phyloP scores from a whole-genome alignment of 164 flowering plant species.

The Vitis amurensis region DNA sequence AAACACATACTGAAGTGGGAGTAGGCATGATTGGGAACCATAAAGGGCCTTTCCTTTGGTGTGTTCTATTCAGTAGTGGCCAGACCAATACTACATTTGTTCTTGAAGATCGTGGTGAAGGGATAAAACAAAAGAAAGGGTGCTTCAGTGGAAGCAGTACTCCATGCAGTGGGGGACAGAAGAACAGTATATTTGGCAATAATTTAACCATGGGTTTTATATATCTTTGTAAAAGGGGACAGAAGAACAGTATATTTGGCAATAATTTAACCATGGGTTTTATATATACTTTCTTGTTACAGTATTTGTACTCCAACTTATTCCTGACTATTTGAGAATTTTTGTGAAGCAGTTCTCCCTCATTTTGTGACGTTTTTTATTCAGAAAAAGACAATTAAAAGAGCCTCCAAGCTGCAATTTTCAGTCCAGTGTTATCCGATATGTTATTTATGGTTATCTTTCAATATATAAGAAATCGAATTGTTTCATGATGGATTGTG shows the following conservation, averaged over 20 bases:
- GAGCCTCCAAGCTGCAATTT: not conserved
- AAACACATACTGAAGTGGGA: slow-evolving; percentile 65
- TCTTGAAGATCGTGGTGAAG: slow-evolving; percentile 69
- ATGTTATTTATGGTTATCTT: too few species aligned
- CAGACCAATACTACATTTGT: slow-evolving; percentile 68
- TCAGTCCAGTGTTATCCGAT: not conserved
- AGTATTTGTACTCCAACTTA: not conserved
- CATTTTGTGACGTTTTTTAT: not conserved
- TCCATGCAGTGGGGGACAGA: slow-evolving; percentile 50
- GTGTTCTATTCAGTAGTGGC: slow-evolving; percentile 66
- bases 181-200: not conserved
- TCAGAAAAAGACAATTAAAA: not conserved
- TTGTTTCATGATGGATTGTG: too few species aligned
- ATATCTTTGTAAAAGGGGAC: too few species aligned
- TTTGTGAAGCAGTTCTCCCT: not conserved
- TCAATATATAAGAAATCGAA: too few species aligned
- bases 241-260: slow-evolving; percentile 1
- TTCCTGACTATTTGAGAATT: not conserved
- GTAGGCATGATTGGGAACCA: slow-evolving; percentile 56
- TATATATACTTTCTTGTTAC: not conserved
- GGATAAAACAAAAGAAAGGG: slow-evolving; percentile 77
- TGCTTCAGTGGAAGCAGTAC: slow-evolving; percentile 67
- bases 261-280: not conserved
- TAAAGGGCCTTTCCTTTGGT: slow-evolving; percentile 76
- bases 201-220: not conserved